phyloP scores from a whole-genome alignment of 805 yeast species.

The Zygosaccharomyces lentus region DNA sequence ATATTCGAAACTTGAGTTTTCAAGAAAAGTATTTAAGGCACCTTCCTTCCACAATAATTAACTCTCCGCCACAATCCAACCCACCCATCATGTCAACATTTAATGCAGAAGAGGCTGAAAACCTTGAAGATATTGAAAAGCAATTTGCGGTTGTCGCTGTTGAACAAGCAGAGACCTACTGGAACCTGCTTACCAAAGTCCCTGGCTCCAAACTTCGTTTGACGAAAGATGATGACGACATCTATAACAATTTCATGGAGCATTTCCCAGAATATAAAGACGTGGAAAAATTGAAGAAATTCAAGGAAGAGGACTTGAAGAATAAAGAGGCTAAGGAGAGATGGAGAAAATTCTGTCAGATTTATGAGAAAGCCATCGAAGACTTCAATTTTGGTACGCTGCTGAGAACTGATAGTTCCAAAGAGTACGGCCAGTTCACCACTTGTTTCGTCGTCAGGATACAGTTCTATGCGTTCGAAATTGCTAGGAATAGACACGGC shows the following conservation, averaged over 20 bases:
- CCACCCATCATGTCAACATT: conserved; percentile 37
- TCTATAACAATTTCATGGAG: conserved; percentile 52
- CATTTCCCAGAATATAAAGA: conserved; percentile 87
- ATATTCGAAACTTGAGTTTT: no score
- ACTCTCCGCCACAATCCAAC: no score
- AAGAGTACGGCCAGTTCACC: conserved; percentile 75
- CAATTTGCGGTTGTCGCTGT: conserved; percentile 98
- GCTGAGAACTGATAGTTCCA: conserved; percentile 64
- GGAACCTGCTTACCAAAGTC: conserved; percentile 68
- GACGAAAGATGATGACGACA: conserved; percentile 68
- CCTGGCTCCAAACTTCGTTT: conserved; percentile 77
- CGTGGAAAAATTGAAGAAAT: conserved; percentile 49
- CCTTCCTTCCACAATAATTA: no score
- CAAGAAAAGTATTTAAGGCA: no score
- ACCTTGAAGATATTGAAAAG: conserved; percentile 91
- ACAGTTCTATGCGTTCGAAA: conserved; percentile 93
- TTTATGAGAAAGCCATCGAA: conserved; percentile 73
- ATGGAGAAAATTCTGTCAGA: conserved; percentile 86
- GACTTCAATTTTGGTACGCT: conserved; percentile 96
- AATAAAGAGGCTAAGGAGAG: conserved; percentile 70
- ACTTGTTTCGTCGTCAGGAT: conserved; percentile 89
- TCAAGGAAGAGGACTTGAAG: conserved; percentile 81
- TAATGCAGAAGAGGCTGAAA: conserved; percentile 88
- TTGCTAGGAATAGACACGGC: conserved; percentile 86
- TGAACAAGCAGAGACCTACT: conserved; percentile 90